Evolutionary conservation across 352 stramenopile species (phyloP), one percentile per base, ranked within the genome.

Genomic region (Globisporangium rhizosaccharum): DNA sequence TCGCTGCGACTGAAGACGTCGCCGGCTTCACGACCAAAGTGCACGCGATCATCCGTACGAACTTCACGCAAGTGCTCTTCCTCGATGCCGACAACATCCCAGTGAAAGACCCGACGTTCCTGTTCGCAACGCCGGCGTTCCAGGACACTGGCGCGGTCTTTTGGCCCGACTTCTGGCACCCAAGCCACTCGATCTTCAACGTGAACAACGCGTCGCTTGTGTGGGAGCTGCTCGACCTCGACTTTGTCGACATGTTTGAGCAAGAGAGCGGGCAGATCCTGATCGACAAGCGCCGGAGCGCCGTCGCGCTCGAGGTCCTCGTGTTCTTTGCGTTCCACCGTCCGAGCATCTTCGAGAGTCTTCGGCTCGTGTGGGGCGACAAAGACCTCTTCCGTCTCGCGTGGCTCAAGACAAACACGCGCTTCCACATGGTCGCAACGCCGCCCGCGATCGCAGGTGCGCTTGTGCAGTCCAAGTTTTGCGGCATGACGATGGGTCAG

Each of bases 161-260:
- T 33, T 88, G 78, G 78, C 78, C 75, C 1, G 75, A 88, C 47
- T 85, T 80, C 59, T 88, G 78, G 78, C 72, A 79, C 53, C 71
- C 73, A n/a, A 61, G 46, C 20, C 64, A 85, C 61, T 82, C 74
- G 10, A 84, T 85, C 48, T 87, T 87, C 57, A 82, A 83, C 50
- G 76, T 87, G 44, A 61, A 80, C 54, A 69, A 69, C 11, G 36
- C 68, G 8, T 81, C 69, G 36, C 53, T 85, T 42, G 52, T 87
- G 18, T 87, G 77, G 77, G 59, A 79, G 51, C 57, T 85, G 50
- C 64, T 87, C 4, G 70, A 62, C 25, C 57, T 80, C 39, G 50
- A 59, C 11, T 82, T 69, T 41, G 68, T 82, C 9, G 65, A 83
- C 66, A 86, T 85, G 76, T 87, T 87, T 46, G 76, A 88, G 56